These are phyloP conservation scores for Termitomyces sp. DNA, from an alignment of 768 basidiomycete species.

Conservation along the genomic window DNA sequence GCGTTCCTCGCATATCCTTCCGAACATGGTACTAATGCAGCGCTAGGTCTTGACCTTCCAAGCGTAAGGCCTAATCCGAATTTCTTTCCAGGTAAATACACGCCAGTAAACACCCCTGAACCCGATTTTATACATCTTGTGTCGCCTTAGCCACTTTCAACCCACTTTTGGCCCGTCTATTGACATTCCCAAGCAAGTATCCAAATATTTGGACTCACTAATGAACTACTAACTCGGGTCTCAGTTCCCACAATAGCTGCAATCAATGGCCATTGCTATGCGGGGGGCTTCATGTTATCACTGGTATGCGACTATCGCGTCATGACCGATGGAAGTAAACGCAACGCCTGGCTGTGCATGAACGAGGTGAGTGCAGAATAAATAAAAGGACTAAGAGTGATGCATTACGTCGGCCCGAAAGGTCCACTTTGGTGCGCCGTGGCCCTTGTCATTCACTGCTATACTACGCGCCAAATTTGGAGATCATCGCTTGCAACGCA, in stretches of 20 bases:
- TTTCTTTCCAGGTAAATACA: conserved; percentile 58
- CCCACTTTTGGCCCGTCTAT: conserved; percentile 60
- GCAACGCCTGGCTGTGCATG: conserved; percentile 86
- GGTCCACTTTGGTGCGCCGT: conserved; percentile 79
- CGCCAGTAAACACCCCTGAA: neutral
- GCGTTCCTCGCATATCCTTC: conserved; percentile 5
- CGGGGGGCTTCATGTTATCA: conserved; percentile 75
- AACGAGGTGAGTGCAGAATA: conserved; percentile 59
- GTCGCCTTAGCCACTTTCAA: conserved; percentile 58
- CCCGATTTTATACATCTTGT: conserved; percentile 4
- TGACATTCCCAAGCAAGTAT: conserved; percentile 71
- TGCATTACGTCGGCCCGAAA: conserved; percentile 19
- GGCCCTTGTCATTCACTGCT: conserved; percentile 68
- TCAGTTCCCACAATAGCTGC: conserved; percentile 76
- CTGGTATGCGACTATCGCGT: conserved; percentile 85
- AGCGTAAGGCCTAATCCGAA: conserved; percentile 44
- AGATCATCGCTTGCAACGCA: conserved; percentile 52
- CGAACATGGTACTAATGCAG: neutral
- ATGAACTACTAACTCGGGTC: neutral
- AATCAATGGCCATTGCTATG: conserved; percentile 84
- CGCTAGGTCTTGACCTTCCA: conserved; percentile 58
- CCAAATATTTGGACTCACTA: neutral
- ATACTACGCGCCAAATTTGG: conserved; percentile 63
- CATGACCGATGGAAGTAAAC: conserved; percentile 76
- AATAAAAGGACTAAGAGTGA: neutral